A percentile compares a stretch with the other conserved stretches of the same genome.
Evolutionary conservation across 768 basidiomycete species (phyloP).

Genomic region (Sarcodon aspratus): DNA sequence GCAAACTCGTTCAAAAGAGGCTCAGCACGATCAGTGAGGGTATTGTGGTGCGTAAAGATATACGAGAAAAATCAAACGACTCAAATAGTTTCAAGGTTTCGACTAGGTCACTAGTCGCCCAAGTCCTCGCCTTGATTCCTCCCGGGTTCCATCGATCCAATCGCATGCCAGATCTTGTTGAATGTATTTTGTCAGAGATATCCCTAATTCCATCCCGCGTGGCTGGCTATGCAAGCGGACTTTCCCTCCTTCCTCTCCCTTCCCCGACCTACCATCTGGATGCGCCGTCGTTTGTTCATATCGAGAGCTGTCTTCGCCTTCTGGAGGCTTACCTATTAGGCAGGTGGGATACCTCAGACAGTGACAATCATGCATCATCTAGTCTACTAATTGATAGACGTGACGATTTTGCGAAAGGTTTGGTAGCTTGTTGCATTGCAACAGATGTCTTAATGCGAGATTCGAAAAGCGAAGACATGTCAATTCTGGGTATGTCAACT

Average conservation of each 20-base stretch:
- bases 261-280: constrained; percentile 7
- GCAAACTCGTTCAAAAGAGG: constrained; percentile 23
- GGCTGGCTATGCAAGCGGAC: constrained; percentile 26
- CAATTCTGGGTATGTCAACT: background rate
- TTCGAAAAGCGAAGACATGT: constrained; percentile 7
- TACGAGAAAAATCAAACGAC: background rate
- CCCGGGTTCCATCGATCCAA: constrained; percentile 26
- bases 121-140: constrained; percentile 36
- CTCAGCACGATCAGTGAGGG: constrained; percentile 15
- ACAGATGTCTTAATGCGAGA: constrained; percentile 27
- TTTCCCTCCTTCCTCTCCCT: constrained; percentile 24
- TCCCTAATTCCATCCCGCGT: constrained; percentile 26
- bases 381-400: constrained; percentile 21
- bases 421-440: constrained; percentile 41
- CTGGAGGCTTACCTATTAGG: constrained; percentile 54
- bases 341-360: constrained; percentile 31
- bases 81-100: constrained; percentile 29
- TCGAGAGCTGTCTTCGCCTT: constrained; percentile 45
- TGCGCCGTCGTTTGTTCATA: constrained; percentile 29
- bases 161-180: constrained; percentile 18
- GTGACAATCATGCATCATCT: constrained; percentile 4
- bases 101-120: constrained; percentile 40
- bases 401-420: constrained; percentile 32
- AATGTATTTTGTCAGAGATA: constrained; percentile 24
- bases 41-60: constrained; percentile 19